Evolutionary conservation across 2,329 filamentous ascomycete genomes (phyloP).

Genomic region (Beauveria asiatica): DNA sequence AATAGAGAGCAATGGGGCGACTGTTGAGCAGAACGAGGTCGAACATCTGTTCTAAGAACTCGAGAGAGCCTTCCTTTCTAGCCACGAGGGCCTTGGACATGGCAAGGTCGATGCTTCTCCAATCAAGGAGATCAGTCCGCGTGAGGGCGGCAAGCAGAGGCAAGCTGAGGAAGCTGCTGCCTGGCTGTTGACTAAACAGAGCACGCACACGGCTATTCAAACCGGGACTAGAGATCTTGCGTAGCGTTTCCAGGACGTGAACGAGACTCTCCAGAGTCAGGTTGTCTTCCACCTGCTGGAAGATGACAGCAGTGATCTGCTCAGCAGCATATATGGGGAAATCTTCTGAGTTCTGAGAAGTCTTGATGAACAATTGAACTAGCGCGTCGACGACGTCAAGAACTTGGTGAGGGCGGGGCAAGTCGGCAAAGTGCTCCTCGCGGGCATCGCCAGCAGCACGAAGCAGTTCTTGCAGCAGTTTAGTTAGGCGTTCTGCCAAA

Average conservation of each 20-base stretch:
- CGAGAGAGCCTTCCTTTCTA: slow-evolving; percentile 62
- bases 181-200: slow-evolving; percentile 48
- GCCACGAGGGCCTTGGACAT: slow-evolving; percentile 65
- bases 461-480: slow-evolving; percentile 49
- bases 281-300: slow-evolving; percentile 45
- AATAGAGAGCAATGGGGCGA: slow-evolving; percentile 66
- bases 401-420: slow-evolving; percentile 50
- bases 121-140: slow-evolving; percentile 53
- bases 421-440: slow-evolving; percentile 51
- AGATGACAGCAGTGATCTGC: slow-evolving; percentile 49
- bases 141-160: slow-evolving; percentile 49
- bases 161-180: slow-evolving; percentile 46
- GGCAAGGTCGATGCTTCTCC: slow-evolving; percentile 59
- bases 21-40: slow-evolving; percentile 73
- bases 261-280: slow-evolving; percentile 54
- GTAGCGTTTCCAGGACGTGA: slow-evolving; percentile 51
- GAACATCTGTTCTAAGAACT: slow-evolving; percentile 72
- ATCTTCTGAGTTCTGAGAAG: slow-evolving; percentile 52
- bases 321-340: slow-evolving; percentile 51
- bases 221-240: slow-evolving; percentile 48
- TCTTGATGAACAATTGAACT: slow-evolving; percentile 54
- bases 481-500: slow-evolving; percentile 47
- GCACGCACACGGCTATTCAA: slow-evolving; percentile 47
- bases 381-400: slow-evolving; percentile 56
- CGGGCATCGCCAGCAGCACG: slow-evolving; percentile 42